Base-by-base conservation (phyloP, 805 yeast genomes). In the Sugiyamaella valdiviana region DNA sequence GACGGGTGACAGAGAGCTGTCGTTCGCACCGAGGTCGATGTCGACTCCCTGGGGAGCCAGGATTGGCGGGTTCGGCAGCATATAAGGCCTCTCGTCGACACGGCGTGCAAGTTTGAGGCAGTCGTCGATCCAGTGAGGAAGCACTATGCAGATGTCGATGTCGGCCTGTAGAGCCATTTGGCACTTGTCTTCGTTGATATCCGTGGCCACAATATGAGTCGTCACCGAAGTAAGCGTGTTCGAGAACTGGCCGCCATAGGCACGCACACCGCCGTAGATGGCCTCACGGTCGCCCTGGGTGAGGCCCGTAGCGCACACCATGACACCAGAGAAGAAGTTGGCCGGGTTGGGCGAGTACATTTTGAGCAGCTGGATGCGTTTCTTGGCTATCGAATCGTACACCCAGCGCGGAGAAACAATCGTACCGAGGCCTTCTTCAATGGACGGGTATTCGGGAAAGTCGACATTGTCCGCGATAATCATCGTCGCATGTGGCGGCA, bases 61-160 rank as follows among this genome's bases (percentile, higher is more conserved):
- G 4, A 59, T 26, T 6, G 53, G 47, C 1, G 69, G 63, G 37
- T 62, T 63, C 36, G 73, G 70, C n/a, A 82, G 62, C 15, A 75
- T 55, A 59, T 83, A 85, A 1, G 76, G 75, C 0, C 60, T 50
- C 46, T 79, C 90, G 46, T 76, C 76, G 9, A 83, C 63, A 44
- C 66, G 72, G 41, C 70, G 62, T 22, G 79, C 71, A 36, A 72
- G 61, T 46, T 75, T 77, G 52, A 85, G 69, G 59, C 90, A 83
- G 50, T 78, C 84, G 45, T 82, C 81, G 12, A 90, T 65, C 96
- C 96, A 91, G 17, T 79, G 77, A 0, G 96, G 95, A 2, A 75
- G 69, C 2, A 90, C 93, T n/a, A 66, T 52, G 43, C 57, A 58
- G 35, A 64, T 55, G 20, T 49, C 51, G 20, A 53, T 42, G 1